These are phyloP conservation scores for Cicer arietinum DNA, from an alignment of 306 rosid species.

Conservation along the genomic window DNA sequence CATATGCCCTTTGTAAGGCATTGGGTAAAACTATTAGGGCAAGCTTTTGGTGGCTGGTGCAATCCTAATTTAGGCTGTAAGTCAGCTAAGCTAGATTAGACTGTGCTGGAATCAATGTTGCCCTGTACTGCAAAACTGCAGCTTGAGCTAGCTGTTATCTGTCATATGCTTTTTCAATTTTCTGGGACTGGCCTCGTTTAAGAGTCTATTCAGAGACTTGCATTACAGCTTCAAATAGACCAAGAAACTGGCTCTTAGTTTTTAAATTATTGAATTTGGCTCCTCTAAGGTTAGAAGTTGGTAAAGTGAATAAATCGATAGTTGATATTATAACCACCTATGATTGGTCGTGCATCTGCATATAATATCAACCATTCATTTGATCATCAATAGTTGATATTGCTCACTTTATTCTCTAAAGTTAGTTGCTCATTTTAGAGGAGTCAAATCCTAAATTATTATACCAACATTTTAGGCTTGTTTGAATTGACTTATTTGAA, in stretches of 20 bases:
- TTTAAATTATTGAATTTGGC: background rate
- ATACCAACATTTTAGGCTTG: no score
- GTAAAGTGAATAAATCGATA: no score
- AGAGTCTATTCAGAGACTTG: background rate
- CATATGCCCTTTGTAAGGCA: background rate
- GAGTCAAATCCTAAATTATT: no score
- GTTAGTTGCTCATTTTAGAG: no score
- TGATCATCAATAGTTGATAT: no score
- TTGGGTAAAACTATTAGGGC: conserved; percentile 26
- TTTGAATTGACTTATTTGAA: no score
- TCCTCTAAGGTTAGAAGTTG: no score
- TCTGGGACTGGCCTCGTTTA: background rate
- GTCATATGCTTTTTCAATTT: background rate
- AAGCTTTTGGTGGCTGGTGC: background rate
- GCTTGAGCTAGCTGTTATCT: background rate
- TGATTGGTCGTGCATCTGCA: no score
- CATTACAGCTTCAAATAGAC: background rate
- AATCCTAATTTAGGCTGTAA: conserved; percentile 13
- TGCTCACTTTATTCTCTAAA: no score
- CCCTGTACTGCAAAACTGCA: background rate
- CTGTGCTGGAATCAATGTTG: background rate
- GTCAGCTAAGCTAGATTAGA: background rate
- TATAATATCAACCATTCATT: no score
- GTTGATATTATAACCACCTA: no score
- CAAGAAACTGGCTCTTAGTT: background rate